Conservation (phyloP, 164 flowering plant genomes). For the Aristolochia californica region DNA sequence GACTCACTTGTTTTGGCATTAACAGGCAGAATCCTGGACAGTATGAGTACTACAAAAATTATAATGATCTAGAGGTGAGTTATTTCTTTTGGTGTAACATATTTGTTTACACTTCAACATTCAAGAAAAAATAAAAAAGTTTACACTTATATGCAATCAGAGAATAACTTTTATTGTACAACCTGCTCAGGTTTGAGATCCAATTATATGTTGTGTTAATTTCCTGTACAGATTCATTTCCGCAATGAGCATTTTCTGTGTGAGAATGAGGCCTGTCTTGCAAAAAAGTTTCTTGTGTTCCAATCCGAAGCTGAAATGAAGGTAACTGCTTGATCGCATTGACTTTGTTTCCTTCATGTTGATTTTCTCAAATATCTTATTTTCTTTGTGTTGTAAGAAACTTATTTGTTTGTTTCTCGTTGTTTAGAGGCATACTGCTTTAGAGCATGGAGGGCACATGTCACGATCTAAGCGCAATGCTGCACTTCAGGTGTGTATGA, state of each 20-base stretch:
- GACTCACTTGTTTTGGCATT: background rate
- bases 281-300: constrained; percentile 79
- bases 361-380: background rate
- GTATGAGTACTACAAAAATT: constrained; percentile 75
- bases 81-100: constrained; percentile 2
- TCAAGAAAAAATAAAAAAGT: too few relatives aligned
- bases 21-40: constrained; percentile 89
- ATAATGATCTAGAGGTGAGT: constrained; percentile 83
- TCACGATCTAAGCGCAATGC: constrained; percentile 88
- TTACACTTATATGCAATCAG: too few relatives aligned
- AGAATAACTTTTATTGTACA: background rate
- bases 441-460: constrained; percentile 88
- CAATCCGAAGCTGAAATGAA: constrained; percentile 80
- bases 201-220: background rate
- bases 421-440: constrained; percentile 67
- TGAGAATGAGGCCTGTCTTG: constrained; percentile 86
- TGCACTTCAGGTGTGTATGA: constrained; percentile 63
- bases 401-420: background rate
- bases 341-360: background rate
- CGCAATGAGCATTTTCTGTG: constrained; percentile 79
- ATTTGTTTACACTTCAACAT: background rate
- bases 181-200: background rate
- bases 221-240: constrained; percentile 60
- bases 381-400: background rate
- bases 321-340: constrained; percentile 23